These are phyloP conservation scores for Cladophialophora immunda DNA, from an alignment of 2,329 filamentous ascomycete genomes.

Conservation along the genomic window DNA sequence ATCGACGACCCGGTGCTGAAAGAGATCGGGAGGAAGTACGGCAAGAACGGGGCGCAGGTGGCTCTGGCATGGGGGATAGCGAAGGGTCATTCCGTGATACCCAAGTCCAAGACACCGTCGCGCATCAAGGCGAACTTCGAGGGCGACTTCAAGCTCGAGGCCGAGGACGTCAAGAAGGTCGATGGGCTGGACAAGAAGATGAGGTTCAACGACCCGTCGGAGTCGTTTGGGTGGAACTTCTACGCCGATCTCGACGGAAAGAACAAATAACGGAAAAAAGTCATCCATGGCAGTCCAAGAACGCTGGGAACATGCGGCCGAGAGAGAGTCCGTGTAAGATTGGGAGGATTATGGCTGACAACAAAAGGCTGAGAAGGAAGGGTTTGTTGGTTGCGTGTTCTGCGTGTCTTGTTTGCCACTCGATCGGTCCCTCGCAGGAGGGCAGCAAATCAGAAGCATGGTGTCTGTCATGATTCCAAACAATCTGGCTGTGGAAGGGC, in stretches of 20 bases:
- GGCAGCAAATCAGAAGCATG: neutral
- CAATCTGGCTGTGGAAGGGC: neutral
- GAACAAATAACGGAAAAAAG: slow-evolving; percentile 35
- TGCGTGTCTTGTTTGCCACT: slow-evolving; percentile 1
- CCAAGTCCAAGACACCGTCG: slow-evolving; percentile 51
- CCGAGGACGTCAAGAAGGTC: slow-evolving; percentile 66
- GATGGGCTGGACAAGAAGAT: slow-evolving; percentile 66
- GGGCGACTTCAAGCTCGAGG: slow-evolving; percentile 66
- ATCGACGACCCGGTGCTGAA: slow-evolving; percentile 61
- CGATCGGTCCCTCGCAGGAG: neutral
- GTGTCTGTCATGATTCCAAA: neutral
- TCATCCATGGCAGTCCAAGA: neutral
- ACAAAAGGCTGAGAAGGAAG: neutral
- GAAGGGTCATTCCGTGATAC: slow-evolving; percentile 61
- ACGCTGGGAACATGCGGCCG: neutral
- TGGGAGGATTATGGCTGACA: neutral
- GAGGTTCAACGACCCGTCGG: slow-evolving; percentile 68
- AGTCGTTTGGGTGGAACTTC: slow-evolving; percentile 65
- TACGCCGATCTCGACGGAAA: slow-evolving; percentile 66
- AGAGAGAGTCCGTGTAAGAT: neutral
- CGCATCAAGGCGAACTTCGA: slow-evolving; percentile 56
- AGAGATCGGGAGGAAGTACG: slow-evolving; percentile 62
- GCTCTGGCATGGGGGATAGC: slow-evolving; percentile 65
- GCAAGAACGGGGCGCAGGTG: slow-evolving; percentile 61
- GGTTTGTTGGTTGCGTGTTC: neutral